Evolutionary conservation across 331 rosid species (phyloP).

Genomic region (Acacia pycnantha): DNA sequence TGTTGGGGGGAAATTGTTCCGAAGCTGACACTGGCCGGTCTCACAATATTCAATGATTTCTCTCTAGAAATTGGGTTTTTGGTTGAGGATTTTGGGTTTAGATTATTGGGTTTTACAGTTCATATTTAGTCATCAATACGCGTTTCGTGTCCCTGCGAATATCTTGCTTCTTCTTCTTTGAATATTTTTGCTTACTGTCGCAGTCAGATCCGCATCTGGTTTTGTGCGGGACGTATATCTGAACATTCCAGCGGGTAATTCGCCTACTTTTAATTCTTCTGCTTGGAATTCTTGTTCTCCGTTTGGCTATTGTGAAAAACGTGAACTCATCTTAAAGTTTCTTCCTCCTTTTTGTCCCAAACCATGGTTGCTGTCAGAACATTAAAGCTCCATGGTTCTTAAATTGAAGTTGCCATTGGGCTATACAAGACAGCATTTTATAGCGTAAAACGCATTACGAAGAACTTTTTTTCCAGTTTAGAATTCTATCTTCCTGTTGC

Average conservation of each 20-base stretch:
- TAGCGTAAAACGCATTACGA: not conserved
- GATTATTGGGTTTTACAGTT: constrained; percentile 74
- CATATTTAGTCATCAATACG: constrained; percentile 72
- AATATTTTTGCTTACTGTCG: constrained; percentile 40
- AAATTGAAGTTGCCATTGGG: constrained; percentile 2
- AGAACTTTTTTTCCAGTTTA: constrained; percentile 8
- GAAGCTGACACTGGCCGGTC: constrained; percentile 45
- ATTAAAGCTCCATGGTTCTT: constrained; percentile 20
- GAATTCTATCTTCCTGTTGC: constrained; percentile 25
- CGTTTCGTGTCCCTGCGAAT: constrained; percentile 60
- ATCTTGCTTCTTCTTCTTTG: constrained; percentile 18
- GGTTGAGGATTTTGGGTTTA: constrained; percentile 42
- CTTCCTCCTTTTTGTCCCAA: not conserved
- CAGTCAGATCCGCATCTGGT: constrained; percentile 62
- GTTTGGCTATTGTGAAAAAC: constrained; percentile 33
- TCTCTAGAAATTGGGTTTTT: constrained; percentile 30
- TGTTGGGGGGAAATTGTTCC: constrained; percentile 45
- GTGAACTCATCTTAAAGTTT: constrained; percentile 25
- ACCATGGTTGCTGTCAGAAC: not conserved
- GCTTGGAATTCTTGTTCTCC: constrained; percentile 44
- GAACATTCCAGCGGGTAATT: constrained; percentile 61
- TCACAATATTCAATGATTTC: constrained; percentile 21
- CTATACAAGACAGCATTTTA: constrained; percentile 10
- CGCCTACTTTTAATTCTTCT: constrained; percentile 34
- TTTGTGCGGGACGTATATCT: constrained; percentile 33